Evolutionary conservation across 2,329 filamentous ascomycete genomes (phyloP).

Genomic region (Coniochaeta prunicola): DNA sequence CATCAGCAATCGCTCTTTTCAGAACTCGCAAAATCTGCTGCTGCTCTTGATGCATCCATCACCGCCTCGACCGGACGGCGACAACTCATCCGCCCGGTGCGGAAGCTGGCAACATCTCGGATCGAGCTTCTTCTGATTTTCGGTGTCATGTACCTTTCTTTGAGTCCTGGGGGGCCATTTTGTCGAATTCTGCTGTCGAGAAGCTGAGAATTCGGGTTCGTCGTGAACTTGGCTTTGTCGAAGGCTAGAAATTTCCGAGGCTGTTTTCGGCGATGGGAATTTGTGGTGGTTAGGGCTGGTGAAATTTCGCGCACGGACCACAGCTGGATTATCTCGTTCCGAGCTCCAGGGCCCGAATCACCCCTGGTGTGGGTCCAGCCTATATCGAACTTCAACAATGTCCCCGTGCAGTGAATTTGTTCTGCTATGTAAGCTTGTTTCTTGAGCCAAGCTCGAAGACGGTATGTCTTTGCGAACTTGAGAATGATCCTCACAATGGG

Average conservation of each 20-base stretch:
- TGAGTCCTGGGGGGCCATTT: slow-evolving; percentile 30
- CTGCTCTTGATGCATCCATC: slow-evolving; percentile 50
- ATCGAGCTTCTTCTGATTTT: slow-evolving; percentile 6
- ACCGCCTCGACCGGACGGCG: slow-evolving; percentile 15
- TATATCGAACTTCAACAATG: slow-evolving; percentile 6
- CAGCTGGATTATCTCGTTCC: not conserved
- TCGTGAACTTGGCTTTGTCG: not conserved
- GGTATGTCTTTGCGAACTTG: not conserved
- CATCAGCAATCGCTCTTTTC: slow-evolving; percentile 65
- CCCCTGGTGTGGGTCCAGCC: not conserved
- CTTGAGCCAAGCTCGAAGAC: not conserved
- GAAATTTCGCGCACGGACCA: slow-evolving; percentile 7
- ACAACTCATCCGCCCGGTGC: slow-evolving; percentile 3
- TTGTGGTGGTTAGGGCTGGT: slow-evolving; percentile 10
- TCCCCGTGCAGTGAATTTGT: not conserved
- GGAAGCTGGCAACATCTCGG: slow-evolving; percentile 5
- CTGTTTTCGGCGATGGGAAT: not conserved
- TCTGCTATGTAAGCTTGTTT: not conserved
- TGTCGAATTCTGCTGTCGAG: slow-evolving; percentile 16
- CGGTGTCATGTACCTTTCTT: slow-evolving; percentile 29
- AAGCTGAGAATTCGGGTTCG: slow-evolving; percentile 4
- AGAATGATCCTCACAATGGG: slow-evolving; percentile 29
- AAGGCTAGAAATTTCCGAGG: not conserved
- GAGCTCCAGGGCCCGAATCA: not conserved
- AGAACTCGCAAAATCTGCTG: slow-evolving; percentile 71